Percentiles rank a stretch among this genome's conserved stretches.
Evolutionary conservation across 169 alveolate species (phyloP).

Genomic region (Eimeria mitis): DNA sequence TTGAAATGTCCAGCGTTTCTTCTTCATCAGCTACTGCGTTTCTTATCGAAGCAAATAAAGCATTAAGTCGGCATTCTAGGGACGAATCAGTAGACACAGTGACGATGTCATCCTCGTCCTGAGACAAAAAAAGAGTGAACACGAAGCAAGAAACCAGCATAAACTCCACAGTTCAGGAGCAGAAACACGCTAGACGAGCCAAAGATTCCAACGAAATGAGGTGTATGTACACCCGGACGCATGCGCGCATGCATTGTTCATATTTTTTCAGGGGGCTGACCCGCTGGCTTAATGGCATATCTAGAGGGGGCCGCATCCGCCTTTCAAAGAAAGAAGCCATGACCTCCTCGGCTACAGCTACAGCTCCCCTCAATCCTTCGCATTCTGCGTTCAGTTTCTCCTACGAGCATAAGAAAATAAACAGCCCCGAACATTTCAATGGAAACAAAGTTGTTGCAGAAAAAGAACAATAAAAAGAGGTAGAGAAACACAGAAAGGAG

Average conservation of each 20-base stretch:
- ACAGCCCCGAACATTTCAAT: too few relatives aligned
- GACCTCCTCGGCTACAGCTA: slow-evolving; percentile 51
- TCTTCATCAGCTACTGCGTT: background rate
- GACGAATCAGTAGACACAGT: background rate
- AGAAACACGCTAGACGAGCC: too few relatives aligned
- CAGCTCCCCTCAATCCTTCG: slow-evolving; percentile 54
- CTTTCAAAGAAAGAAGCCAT: background rate
- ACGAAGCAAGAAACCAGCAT: too few relatives aligned
- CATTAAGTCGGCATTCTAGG: background rate
- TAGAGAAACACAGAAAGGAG: too few relatives aligned
- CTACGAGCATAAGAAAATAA: background rate
- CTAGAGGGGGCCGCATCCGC: slow-evolving; percentile 11
- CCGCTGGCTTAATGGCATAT: background rate
- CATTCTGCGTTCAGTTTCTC: slow-evolving; percentile 27
- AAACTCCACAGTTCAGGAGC: too few relatives aligned
- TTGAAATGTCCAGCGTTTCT: slow-evolving; percentile 4
- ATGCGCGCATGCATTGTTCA: background rate
- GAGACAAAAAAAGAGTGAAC: background rate
- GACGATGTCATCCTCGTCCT: background rate
- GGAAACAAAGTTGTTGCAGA: background rate
- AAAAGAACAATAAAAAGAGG: background rate
- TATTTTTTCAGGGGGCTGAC: background rate
- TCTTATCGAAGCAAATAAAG: background rate
- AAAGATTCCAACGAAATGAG: background rate
- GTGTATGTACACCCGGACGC: background rate